These are phyloP conservation scores for Penicillium crystallinum DNA, from an alignment of 495 filamentous ascomycete species.

Conservation along the genomic window DNA sequence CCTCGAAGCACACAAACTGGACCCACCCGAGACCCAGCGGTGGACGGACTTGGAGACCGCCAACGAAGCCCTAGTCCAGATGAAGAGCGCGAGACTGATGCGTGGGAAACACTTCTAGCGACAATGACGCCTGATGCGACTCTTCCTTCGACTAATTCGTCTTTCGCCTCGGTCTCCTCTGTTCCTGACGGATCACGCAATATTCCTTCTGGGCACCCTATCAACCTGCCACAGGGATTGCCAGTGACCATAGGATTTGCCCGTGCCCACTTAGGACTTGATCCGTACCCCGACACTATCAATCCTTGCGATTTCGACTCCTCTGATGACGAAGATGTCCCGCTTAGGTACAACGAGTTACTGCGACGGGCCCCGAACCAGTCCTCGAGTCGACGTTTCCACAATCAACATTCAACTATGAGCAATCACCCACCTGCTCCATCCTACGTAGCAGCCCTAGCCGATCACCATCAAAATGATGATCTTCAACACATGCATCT, in stretches of 20 bases:
- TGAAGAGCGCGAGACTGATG: conserved; percentile 46
- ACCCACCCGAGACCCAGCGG: conserved; percentile 17
- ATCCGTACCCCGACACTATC: conserved; percentile 39
- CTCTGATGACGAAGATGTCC: conserved; percentile 29
- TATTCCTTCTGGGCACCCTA: conserved; percentile 31
- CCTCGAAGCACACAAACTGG: conserved; percentile 18
- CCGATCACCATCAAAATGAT: conserved; percentile 22
- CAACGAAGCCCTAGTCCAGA: conserved; percentile 77
- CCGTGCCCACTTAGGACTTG: conserved; percentile 26
- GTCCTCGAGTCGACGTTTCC: conserved; percentile 18
- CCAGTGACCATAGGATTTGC: neutral
- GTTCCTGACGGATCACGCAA: conserved; percentile 25
- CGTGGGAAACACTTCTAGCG: conserved; percentile 75
- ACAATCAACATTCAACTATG: conserved; percentile 30
- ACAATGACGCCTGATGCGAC: conserved; percentile 78
- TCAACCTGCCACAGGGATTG: conserved; percentile 14
- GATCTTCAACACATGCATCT: conserved; percentile 61
- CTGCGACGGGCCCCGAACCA: conserved; percentile 6
- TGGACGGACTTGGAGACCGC: conserved; percentile 79
- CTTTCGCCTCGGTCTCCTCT: conserved; percentile 63
- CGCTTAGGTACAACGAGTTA: conserved; percentile 11
- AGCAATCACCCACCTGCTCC: conserved; percentile 38
- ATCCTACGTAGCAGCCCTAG: conserved; percentile 30
- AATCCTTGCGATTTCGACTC: conserved; percentile 41
- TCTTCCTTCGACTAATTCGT: conserved; percentile 72